phyloP scores from a whole-genome alignment of 2,329 filamentous ascomycete genomes.

The Aspergillus floridensis region DNA sequence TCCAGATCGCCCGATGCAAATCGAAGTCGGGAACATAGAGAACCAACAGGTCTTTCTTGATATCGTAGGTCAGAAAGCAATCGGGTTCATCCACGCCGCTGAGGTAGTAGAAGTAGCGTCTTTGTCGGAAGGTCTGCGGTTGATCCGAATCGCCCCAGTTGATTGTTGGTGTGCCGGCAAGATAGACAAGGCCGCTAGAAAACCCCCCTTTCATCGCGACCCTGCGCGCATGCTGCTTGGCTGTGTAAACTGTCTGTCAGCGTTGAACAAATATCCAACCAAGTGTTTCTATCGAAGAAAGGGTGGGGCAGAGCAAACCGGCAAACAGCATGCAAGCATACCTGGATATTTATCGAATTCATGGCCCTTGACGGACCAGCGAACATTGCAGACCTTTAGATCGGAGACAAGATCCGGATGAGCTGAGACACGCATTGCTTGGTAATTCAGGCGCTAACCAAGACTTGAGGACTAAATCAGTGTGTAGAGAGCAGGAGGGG shows the following conservation, averaged over 20 bases:
- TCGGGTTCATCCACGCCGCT: slow-evolving; percentile 55
- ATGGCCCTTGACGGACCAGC: slow-evolving; percentile 26
- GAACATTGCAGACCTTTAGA: slow-evolving; percentile 31
- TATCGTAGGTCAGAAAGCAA: slow-evolving; percentile 58
- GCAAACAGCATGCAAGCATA: slow-evolving; percentile 12
- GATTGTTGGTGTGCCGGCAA: slow-evolving; percentile 51
- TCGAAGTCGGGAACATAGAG: slow-evolving; percentile 73
- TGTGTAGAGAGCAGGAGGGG: neutral
- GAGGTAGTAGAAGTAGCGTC: slow-evolving; percentile 62
- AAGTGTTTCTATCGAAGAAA: neutral
- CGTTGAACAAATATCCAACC: neutral
- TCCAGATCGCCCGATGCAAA: slow-evolving; percentile 46
- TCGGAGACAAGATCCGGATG: slow-evolving; percentile 11
- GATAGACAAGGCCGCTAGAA: slow-evolving; percentile 54
- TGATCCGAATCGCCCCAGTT: slow-evolving; percentile 60
- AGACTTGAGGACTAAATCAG: neutral
- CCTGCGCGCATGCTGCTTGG: slow-evolving; percentile 50
- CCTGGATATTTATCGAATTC: slow-evolving; percentile 44
- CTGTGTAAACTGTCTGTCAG: slow-evolving; percentile 27
- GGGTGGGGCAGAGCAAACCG: no score
- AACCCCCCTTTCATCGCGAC: slow-evolving; percentile 45
- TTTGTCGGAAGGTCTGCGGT: slow-evolving; percentile 55
- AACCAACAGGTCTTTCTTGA: slow-evolving; percentile 60
- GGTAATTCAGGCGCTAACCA: neutral
- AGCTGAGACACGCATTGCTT: neutral